Conservation (phyloP, 148 eudicot genomes). For the Cornus florida region DNA sequence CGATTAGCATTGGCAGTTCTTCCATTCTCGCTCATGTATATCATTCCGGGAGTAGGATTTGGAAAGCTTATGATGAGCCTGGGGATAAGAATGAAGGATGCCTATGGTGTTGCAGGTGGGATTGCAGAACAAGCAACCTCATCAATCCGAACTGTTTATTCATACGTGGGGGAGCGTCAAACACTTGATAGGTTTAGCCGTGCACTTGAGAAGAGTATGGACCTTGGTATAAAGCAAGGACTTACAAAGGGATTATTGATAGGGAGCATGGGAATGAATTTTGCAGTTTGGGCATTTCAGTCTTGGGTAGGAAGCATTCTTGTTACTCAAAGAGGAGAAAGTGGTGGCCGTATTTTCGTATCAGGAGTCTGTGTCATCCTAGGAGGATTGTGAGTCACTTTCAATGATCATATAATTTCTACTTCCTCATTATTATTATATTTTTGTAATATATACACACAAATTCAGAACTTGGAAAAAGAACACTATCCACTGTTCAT, state of each 20-base stretch:
- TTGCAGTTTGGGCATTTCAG: conserved; percentile 36
- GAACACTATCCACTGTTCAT: not conserved
- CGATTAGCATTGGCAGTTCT: conserved; percentile 35
- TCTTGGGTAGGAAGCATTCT: conserved; percentile 43
- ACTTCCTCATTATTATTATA: not conserved
- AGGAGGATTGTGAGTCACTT: conserved; percentile 43
- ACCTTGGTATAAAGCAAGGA: conserved; percentile 41
- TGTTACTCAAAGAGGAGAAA: conserved; percentile 36
- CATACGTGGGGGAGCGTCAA: conserved; percentile 42
- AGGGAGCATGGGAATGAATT: conserved; percentile 48
- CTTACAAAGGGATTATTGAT: conserved; percentile 38
- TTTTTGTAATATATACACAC: not conserved
- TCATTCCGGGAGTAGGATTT: conserved; percentile 36
- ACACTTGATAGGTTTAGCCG: conserved; percentile 36
- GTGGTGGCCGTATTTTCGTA: conserved; percentile 36
- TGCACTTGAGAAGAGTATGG: conserved; percentile 30
- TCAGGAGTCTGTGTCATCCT: conserved; percentile 26
- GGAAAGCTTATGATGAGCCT: conserved; percentile 34
- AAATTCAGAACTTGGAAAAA: not conserved
- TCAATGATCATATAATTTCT: not conserved
- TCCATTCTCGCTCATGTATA: conserved; percentile 32
- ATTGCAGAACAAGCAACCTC: conserved; percentile 49
- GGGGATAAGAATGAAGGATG: conserved; percentile 33
- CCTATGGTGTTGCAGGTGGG: conserved; percentile 40
- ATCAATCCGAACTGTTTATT: conserved; percentile 47